Evolutionary conservation across 345 rosid genomes (phyloP), one percentile per base, ranked within the genome.

Genomic region (Leavenworthia alabamica): DNA sequence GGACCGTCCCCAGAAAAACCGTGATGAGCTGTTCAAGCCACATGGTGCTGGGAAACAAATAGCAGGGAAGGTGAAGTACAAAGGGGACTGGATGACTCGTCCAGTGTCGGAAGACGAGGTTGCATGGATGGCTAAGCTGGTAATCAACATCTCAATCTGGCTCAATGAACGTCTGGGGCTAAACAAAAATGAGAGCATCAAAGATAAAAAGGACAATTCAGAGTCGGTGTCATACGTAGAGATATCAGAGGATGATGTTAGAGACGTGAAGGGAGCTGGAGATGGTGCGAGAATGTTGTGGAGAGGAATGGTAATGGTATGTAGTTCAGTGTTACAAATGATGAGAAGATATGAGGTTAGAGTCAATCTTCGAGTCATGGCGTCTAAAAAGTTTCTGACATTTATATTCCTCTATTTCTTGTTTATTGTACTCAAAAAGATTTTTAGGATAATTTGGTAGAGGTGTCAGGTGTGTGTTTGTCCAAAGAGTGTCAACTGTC

Each of bases 31-130:
- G 60, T 92, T 92, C 78, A 86, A 78, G 75, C 98, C 98, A 13
- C 78, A 86, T 62, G 83, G 79, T 77, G 65, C 70, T 13, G 86
- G 90, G 9, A 75, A 70, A 60, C 61, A 67, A 71, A 62, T 79
- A 23, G 59, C 62, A 55, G 63, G 64, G 10, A 59, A 70, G 22
- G 40, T 80, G 60, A 78, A 76, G 60, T 89, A 83, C 79, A 83
- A 83, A 71, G 95, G 95, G 19, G 96, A 92, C 60, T 78, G 89
- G 90, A 86, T 92, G 93, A 84, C 73, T 53, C 92, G 93, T 8
- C 98, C 98, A 0, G 68, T 81, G 39, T 92, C 98, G 1, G 75
- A 77, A 11, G 85, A 86, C 35, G 98, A 89, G 75, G 76, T 92
- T 27, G 86, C 79, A 29, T 92, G 89, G 95, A 82, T 92, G 26